Evolutionary conservation across 371 early-diverging fungal species (phyloP).

Genomic region (Syncephalastrum monosporum): DNA sequence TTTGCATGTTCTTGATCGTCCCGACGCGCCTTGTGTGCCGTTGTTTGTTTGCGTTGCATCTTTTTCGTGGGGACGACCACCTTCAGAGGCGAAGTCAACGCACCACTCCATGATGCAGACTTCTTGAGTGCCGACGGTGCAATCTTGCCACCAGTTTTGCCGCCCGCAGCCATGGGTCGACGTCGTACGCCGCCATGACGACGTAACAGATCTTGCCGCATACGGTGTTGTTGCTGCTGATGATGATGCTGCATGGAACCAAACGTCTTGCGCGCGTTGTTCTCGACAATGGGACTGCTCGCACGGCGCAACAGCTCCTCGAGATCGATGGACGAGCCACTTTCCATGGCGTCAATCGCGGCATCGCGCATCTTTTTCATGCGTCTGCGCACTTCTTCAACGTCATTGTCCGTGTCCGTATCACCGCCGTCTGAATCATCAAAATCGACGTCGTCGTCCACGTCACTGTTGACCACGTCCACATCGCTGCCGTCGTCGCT

Average conservation of each 20-base stretch:
- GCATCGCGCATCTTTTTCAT: conserved; percentile 37
- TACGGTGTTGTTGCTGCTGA: background rate
- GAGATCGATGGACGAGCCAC: conserved; percentile 25
- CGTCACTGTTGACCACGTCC: conserved; percentile 26
- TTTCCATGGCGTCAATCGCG: conserved; percentile 41
- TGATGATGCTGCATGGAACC: background rate
- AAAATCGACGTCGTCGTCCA: conserved; percentile 13
- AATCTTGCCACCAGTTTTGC: conserved; percentile 21
- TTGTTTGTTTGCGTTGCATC: conserved; percentile 9
- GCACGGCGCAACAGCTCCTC: conserved; percentile 42
- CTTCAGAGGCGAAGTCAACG: conserved; percentile 15
- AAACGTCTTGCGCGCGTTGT: conserved; percentile 1
- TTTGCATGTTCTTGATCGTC: conserved; percentile 7
- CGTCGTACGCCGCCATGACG: conserved; percentile 12
- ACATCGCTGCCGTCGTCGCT: conserved; percentile 23
- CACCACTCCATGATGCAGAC: conserved; percentile 34
- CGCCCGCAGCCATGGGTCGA: conserved; percentile 15
- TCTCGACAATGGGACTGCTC: conserved; percentile 22
- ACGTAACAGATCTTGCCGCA: too few relatives aligned
- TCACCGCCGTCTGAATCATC: conserved; percentile 20
- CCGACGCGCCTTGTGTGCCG: conserved; percentile 1
- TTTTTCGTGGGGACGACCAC: conserved; percentile 15
- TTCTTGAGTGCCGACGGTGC: conserved; percentile 25
- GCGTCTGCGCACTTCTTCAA: conserved; percentile 30
- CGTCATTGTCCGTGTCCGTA: conserved; percentile 34